A percentile compares a stretch with the other conserved stretches of the same genome.
Evolutionary conservation across 2,329 filamentous ascomycete genomes (phyloP).

Genomic region (Aspergillus arachidicola): DNA sequence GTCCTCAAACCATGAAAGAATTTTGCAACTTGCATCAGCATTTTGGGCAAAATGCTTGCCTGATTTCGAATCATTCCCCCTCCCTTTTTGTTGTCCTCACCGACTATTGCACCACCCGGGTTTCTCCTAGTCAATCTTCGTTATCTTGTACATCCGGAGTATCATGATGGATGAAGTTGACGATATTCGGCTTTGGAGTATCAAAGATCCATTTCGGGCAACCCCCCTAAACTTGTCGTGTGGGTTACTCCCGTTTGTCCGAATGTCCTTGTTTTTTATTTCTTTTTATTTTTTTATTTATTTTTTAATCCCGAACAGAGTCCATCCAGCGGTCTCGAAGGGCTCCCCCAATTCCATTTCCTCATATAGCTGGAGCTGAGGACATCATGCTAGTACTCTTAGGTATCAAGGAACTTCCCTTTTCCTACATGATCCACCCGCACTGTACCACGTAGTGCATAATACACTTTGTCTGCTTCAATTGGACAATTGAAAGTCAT

Average conservation of each 20-base stretch:
- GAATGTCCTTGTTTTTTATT: neutral
- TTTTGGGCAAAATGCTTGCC: neutral
- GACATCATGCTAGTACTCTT: neutral
- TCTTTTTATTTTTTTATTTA: too few species aligned
- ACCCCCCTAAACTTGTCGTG: neutral
- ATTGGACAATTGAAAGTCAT: neutral
- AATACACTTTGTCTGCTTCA: neutral
- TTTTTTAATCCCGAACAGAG: neutral
- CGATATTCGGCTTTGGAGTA: neutral
- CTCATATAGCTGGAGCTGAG: neutral
- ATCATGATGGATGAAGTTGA: neutral
- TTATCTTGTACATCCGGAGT: neutral
- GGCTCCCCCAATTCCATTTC: neutral
- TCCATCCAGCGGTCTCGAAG: neutral
- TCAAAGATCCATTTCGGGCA: neutral
- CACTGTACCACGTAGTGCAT: neutral
- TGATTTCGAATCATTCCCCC: neutral
- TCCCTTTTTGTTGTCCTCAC: conserved; percentile 2
- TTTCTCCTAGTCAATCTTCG: neutral
- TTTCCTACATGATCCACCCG: neutral
- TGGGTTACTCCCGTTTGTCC: conserved; percentile 3
- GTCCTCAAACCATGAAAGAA: conserved; percentile 3
- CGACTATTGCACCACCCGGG: conserved; percentile 7
- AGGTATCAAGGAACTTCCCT: neutral
- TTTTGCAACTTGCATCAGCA: conserved; percentile 7